phyloP scores from a whole-genome alignment of 495 filamentous ascomycete genomes.

The Hypomontagnella submonticulosa region DNA sequence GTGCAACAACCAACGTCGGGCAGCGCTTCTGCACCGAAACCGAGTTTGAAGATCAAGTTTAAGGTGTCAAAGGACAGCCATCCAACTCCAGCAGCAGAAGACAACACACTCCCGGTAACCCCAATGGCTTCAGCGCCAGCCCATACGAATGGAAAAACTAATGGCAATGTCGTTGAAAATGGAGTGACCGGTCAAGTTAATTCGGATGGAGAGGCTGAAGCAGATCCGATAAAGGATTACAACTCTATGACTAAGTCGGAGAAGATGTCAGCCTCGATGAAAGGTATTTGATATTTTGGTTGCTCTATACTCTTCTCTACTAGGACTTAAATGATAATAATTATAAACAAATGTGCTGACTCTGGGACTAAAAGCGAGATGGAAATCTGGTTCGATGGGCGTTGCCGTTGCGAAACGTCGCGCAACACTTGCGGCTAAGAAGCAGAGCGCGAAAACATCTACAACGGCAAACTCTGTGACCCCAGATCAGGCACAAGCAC shows the following conservation, averaged over 20 bases:
- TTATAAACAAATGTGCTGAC: slow-evolving; percentile 33
- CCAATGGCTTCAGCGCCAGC: slow-evolving; percentile 17
- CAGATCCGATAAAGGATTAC: slow-evolving; percentile 54
- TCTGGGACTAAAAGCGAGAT: slow-evolving; percentile 51
- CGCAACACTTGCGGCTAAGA: slow-evolving; percentile 61
- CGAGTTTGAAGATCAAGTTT: slow-evolving; percentile 36
- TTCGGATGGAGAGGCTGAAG: slow-evolving; percentile 30
- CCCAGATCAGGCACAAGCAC: slow-evolving; percentile 13
- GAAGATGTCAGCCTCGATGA: slow-evolving; percentile 64
- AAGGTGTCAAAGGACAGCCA: slow-evolving; percentile 25
- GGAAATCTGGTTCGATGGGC: slow-evolving; percentile 62
- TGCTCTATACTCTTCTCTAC: background rate
- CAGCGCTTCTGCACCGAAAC: slow-evolving; percentile 18
- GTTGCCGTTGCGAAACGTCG: slow-evolving; percentile 61
- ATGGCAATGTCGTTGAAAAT: slow-evolving; percentile 20
- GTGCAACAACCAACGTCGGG: slow-evolving; percentile 25
- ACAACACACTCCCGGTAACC: slow-evolving; percentile 37
- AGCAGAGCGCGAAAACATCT: slow-evolving; percentile 40
- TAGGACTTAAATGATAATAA: too few relatives aligned
- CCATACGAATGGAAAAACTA: slow-evolving; percentile 11
- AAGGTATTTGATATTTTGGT: slow-evolving; percentile 49
- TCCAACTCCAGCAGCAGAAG: slow-evolving; percentile 27
- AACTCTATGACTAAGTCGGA: slow-evolving; percentile 63
- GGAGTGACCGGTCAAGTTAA: slow-evolving; percentile 20
- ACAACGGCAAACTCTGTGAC: slow-evolving; percentile 5